Percentiles rank a stretch among this genome's conserved stretches.
These are phyloP conservation scores for Aspergillus versicolor DNA, from an alignment of 2,329 filamentous ascomycete species.

Conservation along the genomic window DNA sequence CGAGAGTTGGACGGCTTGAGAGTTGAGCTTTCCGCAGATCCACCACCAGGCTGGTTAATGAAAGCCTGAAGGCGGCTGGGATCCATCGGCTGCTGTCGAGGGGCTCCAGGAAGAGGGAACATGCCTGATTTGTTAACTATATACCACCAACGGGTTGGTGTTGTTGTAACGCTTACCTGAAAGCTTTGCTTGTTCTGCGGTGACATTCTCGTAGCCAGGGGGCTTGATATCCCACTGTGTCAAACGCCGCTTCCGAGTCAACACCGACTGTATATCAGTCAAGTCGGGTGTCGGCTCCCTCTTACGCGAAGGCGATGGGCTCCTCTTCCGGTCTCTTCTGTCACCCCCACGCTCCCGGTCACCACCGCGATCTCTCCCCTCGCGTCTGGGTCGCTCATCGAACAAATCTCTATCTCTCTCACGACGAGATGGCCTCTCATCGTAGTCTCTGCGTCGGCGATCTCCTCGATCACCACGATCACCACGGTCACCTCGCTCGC, in stretches of 20 bases:
- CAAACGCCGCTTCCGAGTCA: constrained; percentile 84
- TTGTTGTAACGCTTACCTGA: constrained; percentile 54
- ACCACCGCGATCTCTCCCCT: constrained; percentile 38
- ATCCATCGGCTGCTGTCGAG: constrained; percentile 92
- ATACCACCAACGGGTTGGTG: neutral
- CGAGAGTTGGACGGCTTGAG: constrained; percentile 91
- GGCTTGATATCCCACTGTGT: constrained; percentile 99
- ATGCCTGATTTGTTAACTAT: constrained; percentile 58
- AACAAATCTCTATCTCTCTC: constrained; percentile 59
- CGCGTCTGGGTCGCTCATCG: constrained; percentile 57
- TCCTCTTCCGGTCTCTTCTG: constrained; percentile 63
- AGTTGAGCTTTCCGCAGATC: constrained; percentile 67
- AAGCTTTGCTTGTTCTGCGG: constrained; percentile 95
- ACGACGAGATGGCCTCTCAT: constrained; percentile 57
- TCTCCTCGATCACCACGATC: constrained; percentile 59
- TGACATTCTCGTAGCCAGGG: constrained; percentile 95
- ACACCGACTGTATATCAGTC: constrained; percentile 76
- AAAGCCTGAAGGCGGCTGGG: constrained; percentile 91
- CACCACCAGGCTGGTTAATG: constrained; percentile 81
- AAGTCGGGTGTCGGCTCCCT: constrained; percentile 95
- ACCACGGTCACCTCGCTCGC: constrained; percentile 56
- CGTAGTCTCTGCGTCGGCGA: constrained; percentile 58
- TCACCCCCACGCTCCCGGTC: constrained; percentile 41
- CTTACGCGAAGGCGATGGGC: constrained; percentile 74
- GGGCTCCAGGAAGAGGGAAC: constrained; percentile 96